A percentile compares a stretch with the other conserved stretches of the same genome.
phyloP scores from a whole-genome alignment of 2,329 filamentous ascomycete species.

The Colletotrichum musae region DNA sequence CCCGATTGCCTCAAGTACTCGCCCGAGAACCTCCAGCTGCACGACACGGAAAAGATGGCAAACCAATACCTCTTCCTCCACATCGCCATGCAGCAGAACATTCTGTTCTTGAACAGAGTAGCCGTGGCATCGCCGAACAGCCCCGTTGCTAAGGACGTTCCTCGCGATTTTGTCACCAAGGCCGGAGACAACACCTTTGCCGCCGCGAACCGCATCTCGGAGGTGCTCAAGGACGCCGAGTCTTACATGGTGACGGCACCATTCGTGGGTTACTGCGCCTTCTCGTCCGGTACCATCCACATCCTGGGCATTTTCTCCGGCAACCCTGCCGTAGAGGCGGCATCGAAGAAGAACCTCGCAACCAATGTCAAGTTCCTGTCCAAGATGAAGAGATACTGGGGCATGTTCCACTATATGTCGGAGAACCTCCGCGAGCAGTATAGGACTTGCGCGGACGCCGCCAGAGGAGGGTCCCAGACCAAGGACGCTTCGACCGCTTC shows the following conservation, averaged over 20 bases:
- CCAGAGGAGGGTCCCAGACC: conserved; percentile 73
- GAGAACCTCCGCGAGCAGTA: conserved; percentile 94
- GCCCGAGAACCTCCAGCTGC: conserved; percentile 85
- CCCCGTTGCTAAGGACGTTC: conserved; percentile 77
- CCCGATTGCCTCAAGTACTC: conserved; percentile 82
- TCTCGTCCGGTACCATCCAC: conserved; percentile 94
- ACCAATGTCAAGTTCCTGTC: conserved; percentile 92
- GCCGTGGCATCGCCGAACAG: conserved; percentile 80
- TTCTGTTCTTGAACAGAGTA: conserved; percentile 91
- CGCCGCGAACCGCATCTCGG: conserved; percentile 89
- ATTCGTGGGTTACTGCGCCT: conserved; percentile 95
- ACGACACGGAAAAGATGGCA: conserved; percentile 86
- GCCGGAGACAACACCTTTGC: conserved; percentile 83
- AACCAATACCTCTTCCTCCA: conserved; percentile 96
- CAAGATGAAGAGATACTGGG: conserved; percentile 98
- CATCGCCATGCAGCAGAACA: conserved; percentile 89
- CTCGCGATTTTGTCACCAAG: conserved; percentile 82
- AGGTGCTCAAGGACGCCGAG: conserved; percentile 84
- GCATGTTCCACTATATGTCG: conserved; percentile 97
- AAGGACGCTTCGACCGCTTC: conserved; percentile 64
- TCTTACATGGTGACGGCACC: conserved; percentile 88
- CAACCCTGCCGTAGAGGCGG: conserved; percentile 80
- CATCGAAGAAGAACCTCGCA: conserved; percentile 86
- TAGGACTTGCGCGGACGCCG: conserved; percentile 85
- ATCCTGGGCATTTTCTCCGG: conserved; percentile 93